These are phyloP conservation scores for Ramichloridium luteum DNA, from an alignment of 2,329 filamentous ascomycete species.

Conservation along the genomic window DNA sequence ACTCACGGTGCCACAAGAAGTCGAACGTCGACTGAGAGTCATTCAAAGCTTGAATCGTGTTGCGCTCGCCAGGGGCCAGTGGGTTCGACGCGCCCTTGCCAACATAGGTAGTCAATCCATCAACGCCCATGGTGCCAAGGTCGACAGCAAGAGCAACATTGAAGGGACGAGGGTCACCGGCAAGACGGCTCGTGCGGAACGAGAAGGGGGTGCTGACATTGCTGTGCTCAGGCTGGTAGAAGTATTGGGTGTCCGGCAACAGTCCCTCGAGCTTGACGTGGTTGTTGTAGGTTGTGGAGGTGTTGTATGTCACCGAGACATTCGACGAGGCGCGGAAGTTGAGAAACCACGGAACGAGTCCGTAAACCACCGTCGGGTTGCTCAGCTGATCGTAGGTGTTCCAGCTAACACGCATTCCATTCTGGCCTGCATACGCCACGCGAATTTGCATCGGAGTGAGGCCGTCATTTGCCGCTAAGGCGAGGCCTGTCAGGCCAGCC, in stretches of 20 bases:
- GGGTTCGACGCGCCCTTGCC: constrained; percentile 38
- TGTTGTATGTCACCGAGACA: constrained; percentile 11
- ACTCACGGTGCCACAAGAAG: constrained; percentile 20
- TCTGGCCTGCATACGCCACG: constrained; percentile 5
- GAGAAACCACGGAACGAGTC: constrained; percentile 2
- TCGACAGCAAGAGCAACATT: constrained; percentile 42
- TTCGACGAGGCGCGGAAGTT: constrained; percentile 5
- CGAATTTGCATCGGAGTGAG: constrained; percentile 5
- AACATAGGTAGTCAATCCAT: constrained; percentile 29
- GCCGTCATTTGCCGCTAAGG: too few species aligned
- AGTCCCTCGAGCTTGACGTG: constrained; percentile 12
- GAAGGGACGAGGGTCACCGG: constrained; percentile 42
- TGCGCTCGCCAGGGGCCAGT: constrained; percentile 42
- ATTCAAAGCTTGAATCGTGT: constrained; percentile 36
- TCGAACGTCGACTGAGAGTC: constrained; percentile 8
- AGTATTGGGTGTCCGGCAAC: constrained; percentile 13
- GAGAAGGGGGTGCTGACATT: constrained; percentile 2
- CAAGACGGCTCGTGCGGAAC: constrained; percentile 5
- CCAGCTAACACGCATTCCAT: constrained; percentile 5
- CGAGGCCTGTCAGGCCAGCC: too few species aligned
- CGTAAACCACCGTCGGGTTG: constrained; percentile 6
- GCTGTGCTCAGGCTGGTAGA: constrained; percentile 2
- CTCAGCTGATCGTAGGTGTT: constrained; percentile 7
- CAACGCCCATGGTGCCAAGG: constrained; percentile 22
- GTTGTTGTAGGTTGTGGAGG: constrained; percentile 14